Percentiles rank a stretch among this genome's conserved stretches.
These are phyloP conservation scores for Ramaria sp. DNA, from an alignment of 768 basidiomycete genomes.

Conservation along the genomic window DNA sequence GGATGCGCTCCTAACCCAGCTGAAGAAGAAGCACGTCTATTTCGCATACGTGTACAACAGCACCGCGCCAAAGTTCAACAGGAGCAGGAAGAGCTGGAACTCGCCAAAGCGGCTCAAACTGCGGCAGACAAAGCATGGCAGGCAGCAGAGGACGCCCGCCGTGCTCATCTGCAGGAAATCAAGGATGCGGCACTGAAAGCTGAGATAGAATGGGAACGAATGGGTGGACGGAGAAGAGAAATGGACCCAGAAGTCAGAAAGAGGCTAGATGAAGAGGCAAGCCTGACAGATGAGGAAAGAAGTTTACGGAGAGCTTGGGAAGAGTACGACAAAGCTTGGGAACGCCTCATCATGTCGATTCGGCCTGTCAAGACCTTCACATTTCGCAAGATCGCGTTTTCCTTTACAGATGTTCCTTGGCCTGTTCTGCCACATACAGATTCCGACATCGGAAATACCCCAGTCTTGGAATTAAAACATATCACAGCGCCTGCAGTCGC, in stretches of 20 bases:
- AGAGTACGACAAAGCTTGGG: conserved; percentile 45
- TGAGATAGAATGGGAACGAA: conserved; percentile 51
- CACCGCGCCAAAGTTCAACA: not conserved
- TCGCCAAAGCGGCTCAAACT: not conserved
- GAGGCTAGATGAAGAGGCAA: conserved; percentile 36
- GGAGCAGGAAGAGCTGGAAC: not conserved
- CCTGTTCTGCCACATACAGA: conserved; percentile 26
- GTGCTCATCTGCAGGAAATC: conserved; percentile 21
- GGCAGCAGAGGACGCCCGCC: conserved; percentile 12
- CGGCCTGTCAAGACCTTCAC: conserved; percentile 19
- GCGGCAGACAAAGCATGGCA: conserved; percentile 1
- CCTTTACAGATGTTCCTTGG: conserved; percentile 56
- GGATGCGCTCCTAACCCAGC: not conserved
- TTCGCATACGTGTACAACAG: not conserved
- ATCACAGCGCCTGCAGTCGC: conserved; percentile 32
- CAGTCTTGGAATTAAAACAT: conserved; percentile 14
- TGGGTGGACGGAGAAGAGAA: conserved; percentile 44
- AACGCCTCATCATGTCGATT: conserved; percentile 6
- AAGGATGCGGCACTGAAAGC: conserved; percentile 33
- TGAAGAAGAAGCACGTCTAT: not conserved
- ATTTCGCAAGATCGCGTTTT: conserved; percentile 19
- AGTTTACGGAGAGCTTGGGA: conserved; percentile 34
- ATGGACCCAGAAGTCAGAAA: conserved; percentile 39
- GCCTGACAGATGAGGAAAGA: conserved; percentile 32
- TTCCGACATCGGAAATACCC: not conserved